phyloP scores from a whole-genome alignment of 306 rosid genomes.

The Trifolium dubium region DNA sequence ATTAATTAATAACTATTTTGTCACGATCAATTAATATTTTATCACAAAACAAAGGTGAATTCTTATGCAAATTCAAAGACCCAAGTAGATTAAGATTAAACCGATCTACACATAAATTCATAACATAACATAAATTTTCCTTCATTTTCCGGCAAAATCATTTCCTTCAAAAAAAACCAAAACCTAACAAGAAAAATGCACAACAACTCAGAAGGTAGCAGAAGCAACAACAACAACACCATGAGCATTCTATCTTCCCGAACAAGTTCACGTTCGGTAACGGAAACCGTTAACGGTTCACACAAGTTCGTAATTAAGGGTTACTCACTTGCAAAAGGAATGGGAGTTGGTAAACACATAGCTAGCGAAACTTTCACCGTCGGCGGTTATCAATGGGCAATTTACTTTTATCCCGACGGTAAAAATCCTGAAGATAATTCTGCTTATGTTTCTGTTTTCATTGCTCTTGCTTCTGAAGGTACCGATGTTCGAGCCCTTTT shows the following conservation, averaged over 20 bases:
- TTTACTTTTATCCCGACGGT: constrained; percentile 94
- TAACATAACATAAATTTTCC: not conserved
- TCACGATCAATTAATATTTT: not conserved
- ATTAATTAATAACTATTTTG: not conserved
- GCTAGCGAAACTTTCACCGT: constrained; percentile 91
- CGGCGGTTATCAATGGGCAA: constrained; percentile 98
- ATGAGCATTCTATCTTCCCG: constrained; percentile 57
- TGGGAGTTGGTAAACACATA: constrained; percentile 92
- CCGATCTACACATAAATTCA: not conserved
- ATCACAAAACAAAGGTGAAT: not conserved
- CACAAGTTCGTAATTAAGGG: constrained; percentile 92
- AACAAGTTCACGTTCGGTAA: constrained; percentile 84
- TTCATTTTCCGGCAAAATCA: not conserved
- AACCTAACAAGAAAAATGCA: not conserved
- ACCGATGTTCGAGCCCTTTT: constrained; percentile 91
- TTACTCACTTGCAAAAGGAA: constrained; percentile 89
- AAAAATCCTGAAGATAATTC: constrained; percentile 94
- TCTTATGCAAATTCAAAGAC: not conserved
- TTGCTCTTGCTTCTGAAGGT: constrained; percentile 95
- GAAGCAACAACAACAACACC: not conserved
- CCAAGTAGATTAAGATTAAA: not conserved
- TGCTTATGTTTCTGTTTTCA: constrained; percentile 90
- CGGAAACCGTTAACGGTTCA: constrained; percentile 93
- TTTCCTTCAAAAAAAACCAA: not conserved
- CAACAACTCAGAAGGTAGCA: constrained; percentile 7